phyloP scores from a whole-genome alignment of 148 eudicot genomes.

The Camellia granthamiana region DNA sequence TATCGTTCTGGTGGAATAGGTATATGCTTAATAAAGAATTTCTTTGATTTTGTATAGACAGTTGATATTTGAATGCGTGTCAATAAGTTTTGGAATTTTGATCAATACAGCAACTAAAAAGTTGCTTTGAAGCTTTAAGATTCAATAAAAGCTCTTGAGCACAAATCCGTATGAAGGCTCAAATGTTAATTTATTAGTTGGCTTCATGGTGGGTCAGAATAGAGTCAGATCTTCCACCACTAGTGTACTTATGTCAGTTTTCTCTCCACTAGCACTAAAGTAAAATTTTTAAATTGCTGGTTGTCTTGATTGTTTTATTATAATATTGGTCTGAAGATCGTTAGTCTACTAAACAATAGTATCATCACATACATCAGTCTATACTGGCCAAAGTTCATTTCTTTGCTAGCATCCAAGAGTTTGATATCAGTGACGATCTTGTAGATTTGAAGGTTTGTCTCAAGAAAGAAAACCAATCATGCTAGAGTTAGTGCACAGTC shows the following conservation, averaged over 20 bases:
- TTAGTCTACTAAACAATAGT: not conserved
- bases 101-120: not conserved
- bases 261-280: not conserved
- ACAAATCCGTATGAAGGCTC: not conserved
- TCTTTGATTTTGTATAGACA: not conserved
- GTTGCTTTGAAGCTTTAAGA: not conserved
- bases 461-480: not conserved
- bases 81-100: not conserved
- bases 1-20: not conserved
- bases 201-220: not conserved
- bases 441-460: not conserved
- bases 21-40: not conserved
- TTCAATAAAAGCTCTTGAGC: not conserved
- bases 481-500: not conserved
- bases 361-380: not conserved
- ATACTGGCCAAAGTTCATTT: not conserved
- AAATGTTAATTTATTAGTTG: not conserved
- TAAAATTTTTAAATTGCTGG: not conserved
- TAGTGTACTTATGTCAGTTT: slow-evolving; percentile 3
- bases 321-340: not conserved
- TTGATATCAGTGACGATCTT: not conserved
- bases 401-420: not conserved
- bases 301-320: not conserved
- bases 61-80: not conserved
- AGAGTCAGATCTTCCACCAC: not conserved